These are phyloP conservation scores for Silene conica DNA, from an alignment of 148 eudicot genomes.

Conservation along the genomic window DNA sequence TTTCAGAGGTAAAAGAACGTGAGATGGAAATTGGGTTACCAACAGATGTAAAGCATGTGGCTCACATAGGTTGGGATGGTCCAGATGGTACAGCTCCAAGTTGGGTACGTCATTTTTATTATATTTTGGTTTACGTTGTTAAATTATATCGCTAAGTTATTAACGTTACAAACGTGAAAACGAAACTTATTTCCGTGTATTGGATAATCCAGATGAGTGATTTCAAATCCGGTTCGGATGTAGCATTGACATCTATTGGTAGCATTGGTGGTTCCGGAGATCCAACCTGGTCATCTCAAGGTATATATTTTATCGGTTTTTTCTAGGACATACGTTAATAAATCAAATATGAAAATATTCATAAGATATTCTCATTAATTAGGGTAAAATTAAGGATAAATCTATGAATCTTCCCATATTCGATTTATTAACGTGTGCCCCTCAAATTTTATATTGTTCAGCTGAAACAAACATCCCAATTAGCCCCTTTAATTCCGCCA, in stretches of 20 bases:
- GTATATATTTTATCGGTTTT: neutral
- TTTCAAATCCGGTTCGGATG: slow-evolving; percentile 30
- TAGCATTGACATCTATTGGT: slow-evolving; percentile 28
- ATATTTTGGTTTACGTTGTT: no score
- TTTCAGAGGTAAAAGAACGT: slow-evolving; percentile 55
- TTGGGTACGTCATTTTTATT: slow-evolving; percentile 45
- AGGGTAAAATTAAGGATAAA: no score
- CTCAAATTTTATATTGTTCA: no score
- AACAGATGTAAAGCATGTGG: slow-evolving; percentile 84
- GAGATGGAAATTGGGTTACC: slow-evolving; percentile 84
- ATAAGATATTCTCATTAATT: no score
- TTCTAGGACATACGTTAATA: no score
- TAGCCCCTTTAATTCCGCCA: no score
- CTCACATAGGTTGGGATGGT: slow-evolving; percentile 84
- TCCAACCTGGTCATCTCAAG: slow-evolving; percentile 40
- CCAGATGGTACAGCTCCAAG: slow-evolving; percentile 58
- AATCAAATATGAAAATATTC: no score
- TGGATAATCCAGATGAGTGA: slow-evolving; percentile 39
- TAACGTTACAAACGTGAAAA: no score
- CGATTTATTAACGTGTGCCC: no score
- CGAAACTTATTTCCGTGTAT: neutral
- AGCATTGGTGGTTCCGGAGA: slow-evolving; percentile 40
- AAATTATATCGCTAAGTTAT: no score
- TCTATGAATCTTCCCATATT: no score
- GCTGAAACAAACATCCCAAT: no score